These are phyloP conservation scores for Gymnopilus dilepis DNA, from an alignment of 768 basidiomycete genomes.

Conservation along the genomic window DNA sequence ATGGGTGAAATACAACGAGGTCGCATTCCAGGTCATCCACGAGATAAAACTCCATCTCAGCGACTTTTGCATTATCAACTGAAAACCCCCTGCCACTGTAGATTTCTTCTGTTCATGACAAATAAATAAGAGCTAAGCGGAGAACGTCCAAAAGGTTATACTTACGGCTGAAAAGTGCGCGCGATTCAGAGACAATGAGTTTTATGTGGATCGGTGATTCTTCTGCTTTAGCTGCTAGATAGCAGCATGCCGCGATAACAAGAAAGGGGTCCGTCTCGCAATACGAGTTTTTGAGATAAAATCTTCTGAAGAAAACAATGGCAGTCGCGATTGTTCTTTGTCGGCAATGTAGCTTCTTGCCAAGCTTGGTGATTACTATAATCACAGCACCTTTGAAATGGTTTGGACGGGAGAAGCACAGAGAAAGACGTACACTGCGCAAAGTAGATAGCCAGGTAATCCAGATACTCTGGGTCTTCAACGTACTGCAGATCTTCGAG, in stretches of 20 bases:
- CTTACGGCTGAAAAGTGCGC: conserved; percentile 75
- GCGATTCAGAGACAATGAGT: conserved; percentile 84
- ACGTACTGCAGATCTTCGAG: conserved; percentile 80
- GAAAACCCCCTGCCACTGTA: conserved; percentile 83
- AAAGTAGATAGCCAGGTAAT: conserved; percentile 88
- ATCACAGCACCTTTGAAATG: background rate
- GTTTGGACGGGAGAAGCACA: background rate
- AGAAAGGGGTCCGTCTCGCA: conserved; percentile 96
- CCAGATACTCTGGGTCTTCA: conserved; percentile 75
- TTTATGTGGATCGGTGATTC: conserved; percentile 97
- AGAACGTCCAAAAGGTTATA: conserved; percentile 13
- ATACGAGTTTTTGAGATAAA: conserved; percentile 94
- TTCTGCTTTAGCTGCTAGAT: conserved; percentile 96
- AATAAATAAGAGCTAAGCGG: background rate
- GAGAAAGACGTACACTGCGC: conserved; percentile 63
- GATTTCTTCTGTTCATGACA: conserved; percentile 51
- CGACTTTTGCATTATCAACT: conserved; percentile 87
- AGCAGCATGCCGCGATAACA: conserved; percentile 91
- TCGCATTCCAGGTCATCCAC: conserved; percentile 97
- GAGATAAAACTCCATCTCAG: conserved; percentile 99
- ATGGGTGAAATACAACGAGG: conserved; percentile 92
- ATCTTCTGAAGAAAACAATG: conserved; percentile 94
- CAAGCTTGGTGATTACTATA: conserved; percentile 84
- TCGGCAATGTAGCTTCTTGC: conserved; percentile 79
- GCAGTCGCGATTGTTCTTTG: conserved; percentile 95